Conservation (phyloP, 371 early-diverging fungal species). For the Parasitella parasitica region DNA sequence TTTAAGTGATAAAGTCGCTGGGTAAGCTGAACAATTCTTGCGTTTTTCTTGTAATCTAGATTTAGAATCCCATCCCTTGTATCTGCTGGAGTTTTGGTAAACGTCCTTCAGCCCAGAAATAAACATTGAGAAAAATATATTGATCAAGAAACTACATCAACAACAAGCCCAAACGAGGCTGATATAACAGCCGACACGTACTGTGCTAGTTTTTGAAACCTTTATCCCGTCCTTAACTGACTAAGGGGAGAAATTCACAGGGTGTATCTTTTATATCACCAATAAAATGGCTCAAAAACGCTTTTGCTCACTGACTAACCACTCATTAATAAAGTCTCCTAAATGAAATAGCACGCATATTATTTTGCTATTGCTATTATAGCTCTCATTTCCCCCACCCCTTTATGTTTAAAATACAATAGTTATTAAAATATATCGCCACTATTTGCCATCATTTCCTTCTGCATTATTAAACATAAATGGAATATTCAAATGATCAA, state of each 20-base stretch:
- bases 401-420: background rate
- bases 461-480: background rate
- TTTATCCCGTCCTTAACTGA: too few relatives aligned
- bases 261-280: background rate
- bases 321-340: background rate
- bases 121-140: background rate
- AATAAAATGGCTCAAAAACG: background rate
- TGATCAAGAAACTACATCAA: too few relatives aligned
- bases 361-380: background rate
- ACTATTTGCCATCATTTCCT: background rate
- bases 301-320: background rate
- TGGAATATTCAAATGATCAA: background rate
- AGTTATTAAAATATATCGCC: background rate
- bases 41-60: background rate
- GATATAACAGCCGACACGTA: background rate
- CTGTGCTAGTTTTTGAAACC: background rate
- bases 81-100: background rate
- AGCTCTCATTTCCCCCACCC: background rate
- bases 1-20: background rate
- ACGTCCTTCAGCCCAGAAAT: background rate
- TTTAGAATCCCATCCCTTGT: background rate
- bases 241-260: background rate
- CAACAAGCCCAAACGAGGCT: background rate
- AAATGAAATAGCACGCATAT: background rate
- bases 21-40: background rate